Conservation (phyloP, 345 rosid genomes). For the Zanthoxylum bungeanum region DNA sequence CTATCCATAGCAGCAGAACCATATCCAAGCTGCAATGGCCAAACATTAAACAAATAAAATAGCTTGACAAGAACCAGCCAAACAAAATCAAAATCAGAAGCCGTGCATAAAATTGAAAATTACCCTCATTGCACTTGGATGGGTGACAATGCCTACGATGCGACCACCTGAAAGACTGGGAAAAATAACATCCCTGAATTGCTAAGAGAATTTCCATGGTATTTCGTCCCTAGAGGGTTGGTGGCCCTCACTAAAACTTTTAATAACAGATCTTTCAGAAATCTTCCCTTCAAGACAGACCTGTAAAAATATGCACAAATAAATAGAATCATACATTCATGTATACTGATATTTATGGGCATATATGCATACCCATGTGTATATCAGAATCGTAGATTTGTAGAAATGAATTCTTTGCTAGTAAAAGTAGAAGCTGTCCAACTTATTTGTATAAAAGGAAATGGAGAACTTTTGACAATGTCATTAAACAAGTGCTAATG, state of each 20-base stretch:
- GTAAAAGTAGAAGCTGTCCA: background rate
- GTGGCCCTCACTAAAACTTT: conserved; percentile 72
- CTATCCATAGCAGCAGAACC: conserved; percentile 84
- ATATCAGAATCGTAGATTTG: conserved; percentile 7
- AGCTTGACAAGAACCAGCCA: conserved; percentile 14
- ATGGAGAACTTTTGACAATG: background rate
- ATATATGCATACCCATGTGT: conserved; percentile 16
- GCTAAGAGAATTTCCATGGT: conserved; percentile 96
- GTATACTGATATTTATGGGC: background rate
- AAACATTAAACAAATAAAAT: conserved; percentile 6
- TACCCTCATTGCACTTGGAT: conserved; percentile 95
- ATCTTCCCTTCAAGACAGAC: conserved; percentile 90
- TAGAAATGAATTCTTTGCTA: background rate
- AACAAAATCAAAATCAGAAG: background rate
- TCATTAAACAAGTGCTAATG: background rate
- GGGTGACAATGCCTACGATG: conserved; percentile 92
- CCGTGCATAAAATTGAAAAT: conserved; percentile 6
- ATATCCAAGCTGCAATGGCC: conserved; percentile 79
- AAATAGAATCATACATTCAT: background rate
- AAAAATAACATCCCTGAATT: conserved; percentile 69
- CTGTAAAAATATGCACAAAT: conserved; percentile 27
- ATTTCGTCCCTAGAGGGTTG: conserved; percentile 94
- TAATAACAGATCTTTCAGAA: conserved; percentile 70
- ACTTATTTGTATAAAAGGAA: background rate
- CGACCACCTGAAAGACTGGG: conserved; percentile 95